phyloP scores from a whole-genome alignment of 2,329 filamentous ascomycete genomes.

The Fusarium compactum region DNA sequence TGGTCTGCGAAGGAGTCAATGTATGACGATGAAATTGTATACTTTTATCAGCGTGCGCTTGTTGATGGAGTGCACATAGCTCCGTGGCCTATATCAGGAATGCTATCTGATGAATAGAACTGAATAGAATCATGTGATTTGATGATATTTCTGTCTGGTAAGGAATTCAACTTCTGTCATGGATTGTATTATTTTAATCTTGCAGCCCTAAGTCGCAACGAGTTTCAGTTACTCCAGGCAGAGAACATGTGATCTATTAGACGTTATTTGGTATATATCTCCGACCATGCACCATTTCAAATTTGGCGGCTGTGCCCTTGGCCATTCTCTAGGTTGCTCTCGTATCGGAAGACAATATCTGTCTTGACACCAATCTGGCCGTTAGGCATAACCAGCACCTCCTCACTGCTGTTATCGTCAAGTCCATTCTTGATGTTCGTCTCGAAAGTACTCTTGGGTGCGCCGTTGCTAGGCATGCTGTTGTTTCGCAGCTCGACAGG shows the following conservation, averaged over 20 bases:
- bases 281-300: rapidly evolving
- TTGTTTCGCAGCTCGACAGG: slow-evolving; percentile 24
- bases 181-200: neutral
- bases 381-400: slow-evolving; percentile 11
- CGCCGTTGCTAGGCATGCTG: neutral
- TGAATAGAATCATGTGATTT: neutral
- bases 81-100: neutral
- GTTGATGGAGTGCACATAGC: neutral
- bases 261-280: neutral
- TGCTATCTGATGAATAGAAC: neutral
- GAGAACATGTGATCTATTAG: neutral
- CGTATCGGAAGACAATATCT: slow-evolving; percentile 22
- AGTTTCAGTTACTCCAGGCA: neutral
- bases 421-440: slow-evolving; percentile 18
- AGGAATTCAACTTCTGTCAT: neutral
- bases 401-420: slow-evolving; percentile 28
- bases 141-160: neutral
- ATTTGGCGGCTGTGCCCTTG: neutral
- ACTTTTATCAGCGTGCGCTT: no score
- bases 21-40: no score
- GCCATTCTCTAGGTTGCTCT: slow-evolving; percentile 1
- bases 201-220: no score
- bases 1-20: no score
- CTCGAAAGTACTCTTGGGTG: slow-evolving; percentile 12
- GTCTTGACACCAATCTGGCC: slow-evolving; percentile 34